Evolutionary conservation across 768 basidiomycete species (phyloP), one percentile per base, ranked within the genome.

Genomic region (Pholiota conissans): DNA sequence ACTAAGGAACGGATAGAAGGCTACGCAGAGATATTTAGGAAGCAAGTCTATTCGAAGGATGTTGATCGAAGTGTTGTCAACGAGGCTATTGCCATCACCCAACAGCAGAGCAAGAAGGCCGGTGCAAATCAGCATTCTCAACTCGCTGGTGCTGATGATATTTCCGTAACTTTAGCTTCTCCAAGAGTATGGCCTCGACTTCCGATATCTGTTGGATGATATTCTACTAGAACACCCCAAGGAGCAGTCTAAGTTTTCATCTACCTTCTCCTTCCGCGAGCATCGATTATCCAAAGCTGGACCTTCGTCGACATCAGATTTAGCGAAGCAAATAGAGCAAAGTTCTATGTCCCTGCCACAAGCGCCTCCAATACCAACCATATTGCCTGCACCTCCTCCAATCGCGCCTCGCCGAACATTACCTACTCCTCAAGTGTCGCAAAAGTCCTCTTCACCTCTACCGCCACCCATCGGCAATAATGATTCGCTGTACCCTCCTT

Each of bases 141-240:
- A 28, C 54, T 49, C 22, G 48, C n/a, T 50, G 14, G 46, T 28
- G 20, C 34, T 45, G 2, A 28, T 3, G n/a, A 2, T 16, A 13
- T 30, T 22, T 32, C 16, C 30, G 42, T 20, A 20, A 27, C 54
- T 26, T 14, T 61, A 93, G 90, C 83, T 96, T 14, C 78, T 98
- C 5, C 88, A 93, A 75, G 95, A 98, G 65, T 93, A 88, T 66
- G 95, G 95, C 2, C 84, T 98, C 32, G 95, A 97, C 74, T 97
- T 98, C 70, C 89, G 90, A 22, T 94, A 89, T 75, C 78, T 96
- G n/a, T 78, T 98, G n/a, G 86, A 92, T 30, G 79, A 81, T n/a
- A 75, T 90, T 3, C 78, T 92, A 1, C 72, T 79, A 11, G 79
- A 80, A 53, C 71, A 77, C 20, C 81, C 84, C 1, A 81, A 80